These are phyloP conservation scores for Arthrobotrys conoides DNA, from an alignment of 2,329 filamentous ascomycete species.

Conservation along the genomic window DNA sequence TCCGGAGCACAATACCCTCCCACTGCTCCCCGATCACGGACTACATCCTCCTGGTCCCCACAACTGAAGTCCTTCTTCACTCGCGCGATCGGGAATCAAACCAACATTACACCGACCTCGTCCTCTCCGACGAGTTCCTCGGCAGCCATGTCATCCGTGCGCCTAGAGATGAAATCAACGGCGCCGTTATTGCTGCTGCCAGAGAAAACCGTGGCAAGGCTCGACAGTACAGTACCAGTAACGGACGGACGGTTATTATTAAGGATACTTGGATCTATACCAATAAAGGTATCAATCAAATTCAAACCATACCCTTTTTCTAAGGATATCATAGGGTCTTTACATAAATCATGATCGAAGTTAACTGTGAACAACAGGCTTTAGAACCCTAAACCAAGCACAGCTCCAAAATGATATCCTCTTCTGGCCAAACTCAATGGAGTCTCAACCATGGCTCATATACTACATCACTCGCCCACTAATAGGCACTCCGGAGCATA, in stretches of 20 bases:
- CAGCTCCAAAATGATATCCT: slow-evolving; percentile 86
- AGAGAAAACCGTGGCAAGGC: slow-evolving; percentile 91
- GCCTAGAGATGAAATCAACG: slow-evolving; percentile 70
- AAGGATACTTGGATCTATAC: slow-evolving; percentile 94
- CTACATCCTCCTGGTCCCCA: slow-evolving; percentile 93
- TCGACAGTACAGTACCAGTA: slow-evolving; percentile 92
- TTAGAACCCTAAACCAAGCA: slow-evolving; percentile 90
- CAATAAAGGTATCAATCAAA: slow-evolving; percentile 83
- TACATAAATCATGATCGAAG: background rate
- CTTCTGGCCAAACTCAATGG: slow-evolving; percentile 90
- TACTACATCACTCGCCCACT: slow-evolving; percentile 95
- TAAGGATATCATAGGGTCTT: too few species aligned
- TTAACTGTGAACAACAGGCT: slow-evolving; percentile 73
- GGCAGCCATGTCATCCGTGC: slow-evolving; percentile 96
- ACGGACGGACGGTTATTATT: slow-evolving; percentile 91
- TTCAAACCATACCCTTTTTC: too few species aligned
- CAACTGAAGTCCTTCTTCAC: slow-evolving; percentile 90
- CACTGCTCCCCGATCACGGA: slow-evolving; percentile 94
- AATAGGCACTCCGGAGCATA: slow-evolving; percentile 82
- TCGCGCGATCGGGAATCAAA: slow-evolving; percentile 89
- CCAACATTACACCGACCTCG: slow-evolving; percentile 81
- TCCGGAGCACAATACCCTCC: slow-evolving; percentile 90
- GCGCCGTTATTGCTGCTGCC: slow-evolving; percentile 70
- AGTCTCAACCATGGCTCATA: slow-evolving; percentile 92
- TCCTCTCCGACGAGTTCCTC: slow-evolving; percentile 92